Evolutionary conservation across 2,329 filamentous ascomycete genomes (phyloP), one percentile per base, ranked within the genome.

Genomic region (Epichloe baconii): DNA sequence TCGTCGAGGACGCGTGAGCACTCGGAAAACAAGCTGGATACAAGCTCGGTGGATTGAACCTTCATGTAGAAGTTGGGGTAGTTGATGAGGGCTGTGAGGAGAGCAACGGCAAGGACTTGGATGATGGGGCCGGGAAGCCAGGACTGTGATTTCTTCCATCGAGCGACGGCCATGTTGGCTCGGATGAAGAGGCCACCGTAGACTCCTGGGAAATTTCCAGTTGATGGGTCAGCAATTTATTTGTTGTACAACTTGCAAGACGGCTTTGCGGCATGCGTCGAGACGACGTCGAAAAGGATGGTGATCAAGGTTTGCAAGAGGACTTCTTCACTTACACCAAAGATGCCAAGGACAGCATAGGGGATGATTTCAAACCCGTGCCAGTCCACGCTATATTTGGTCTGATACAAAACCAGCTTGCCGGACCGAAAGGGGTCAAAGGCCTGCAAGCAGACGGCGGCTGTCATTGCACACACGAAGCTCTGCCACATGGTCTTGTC

Each of bases 401-500:
- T 90, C 68, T 98, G 90, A 64, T 95, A 98, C 50, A 97, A 73
- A 44, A 97, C 93, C 49, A 97, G 84, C 66, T 98, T 94, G 50
- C 91, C 93, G 1, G 90, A 95, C 49, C 93, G 81, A 65, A 97
- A 96, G 4, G 93, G 93, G 64, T 98, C 93, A 55, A 95, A 79
- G 5, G 88, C 88, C 66, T 97, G 91, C 4, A 98, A 75, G 14
- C 89, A 88, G 38, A 97, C 88, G 17, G 93, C 91, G 15, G 90
- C 93, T n/a, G 95, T 88, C 90, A 97, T 97, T 64, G 93, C 93
- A 61, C 93, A 97, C 41, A 98, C 93, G 63, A 98, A 98, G 61
- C 89, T 95, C 66, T 96, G 93, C 93, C 93, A 98, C 93, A 98
- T 97, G 10, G 93, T 97, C 68, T 97, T 97, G 69, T 97, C 91